Conservation (phyloP, 1,284 basidiomycete species). For the Trametes versicolor region DNA sequence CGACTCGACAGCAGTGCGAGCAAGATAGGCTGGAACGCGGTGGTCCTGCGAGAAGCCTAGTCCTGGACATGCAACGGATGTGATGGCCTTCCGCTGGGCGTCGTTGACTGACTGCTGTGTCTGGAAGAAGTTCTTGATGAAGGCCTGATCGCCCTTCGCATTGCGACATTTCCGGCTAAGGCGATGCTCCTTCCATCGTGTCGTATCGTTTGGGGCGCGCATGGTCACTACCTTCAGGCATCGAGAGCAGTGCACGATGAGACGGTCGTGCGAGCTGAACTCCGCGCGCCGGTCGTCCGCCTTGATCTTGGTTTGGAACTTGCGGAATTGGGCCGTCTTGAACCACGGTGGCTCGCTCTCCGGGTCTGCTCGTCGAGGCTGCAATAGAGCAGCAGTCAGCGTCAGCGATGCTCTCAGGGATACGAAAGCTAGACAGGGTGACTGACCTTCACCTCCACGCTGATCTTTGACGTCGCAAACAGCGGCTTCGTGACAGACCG, state of each 20-base stretch:
- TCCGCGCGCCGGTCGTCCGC: background rate
- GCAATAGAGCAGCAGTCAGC: background rate
- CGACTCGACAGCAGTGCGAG: background rate
- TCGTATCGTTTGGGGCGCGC: background rate
- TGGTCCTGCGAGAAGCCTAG: background rate
- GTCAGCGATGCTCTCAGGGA: too few relatives aligned
- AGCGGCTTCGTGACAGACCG: background rate
- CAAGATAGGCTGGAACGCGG: background rate
- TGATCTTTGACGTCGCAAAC: background rate
- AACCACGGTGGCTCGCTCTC: slow-evolving; percentile 1
- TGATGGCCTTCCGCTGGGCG: background rate
- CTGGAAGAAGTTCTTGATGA: slow-evolving; percentile 9
- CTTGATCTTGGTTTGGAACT: background rate
- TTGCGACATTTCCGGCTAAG: background rate
- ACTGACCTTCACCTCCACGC: background rate
- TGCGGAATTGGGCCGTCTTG: background rate
- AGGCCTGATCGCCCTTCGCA: slow-evolving; percentile 4
- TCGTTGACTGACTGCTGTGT: background rate
- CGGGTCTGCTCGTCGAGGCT: background rate
- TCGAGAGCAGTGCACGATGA: slow-evolving; percentile 1
- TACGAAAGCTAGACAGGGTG: too few relatives aligned
- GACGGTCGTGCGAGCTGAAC: slow-evolving; percentile 1
- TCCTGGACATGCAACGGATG: slow-evolving; percentile 1
- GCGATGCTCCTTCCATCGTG: slow-evolving; percentile 8
- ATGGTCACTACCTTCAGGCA: slow-evolving; percentile 9